These are phyloP conservation scores for Aquilaria malaccensis DNA, from an alignment of 345 rosid species.

Conservation along the genomic window DNA sequence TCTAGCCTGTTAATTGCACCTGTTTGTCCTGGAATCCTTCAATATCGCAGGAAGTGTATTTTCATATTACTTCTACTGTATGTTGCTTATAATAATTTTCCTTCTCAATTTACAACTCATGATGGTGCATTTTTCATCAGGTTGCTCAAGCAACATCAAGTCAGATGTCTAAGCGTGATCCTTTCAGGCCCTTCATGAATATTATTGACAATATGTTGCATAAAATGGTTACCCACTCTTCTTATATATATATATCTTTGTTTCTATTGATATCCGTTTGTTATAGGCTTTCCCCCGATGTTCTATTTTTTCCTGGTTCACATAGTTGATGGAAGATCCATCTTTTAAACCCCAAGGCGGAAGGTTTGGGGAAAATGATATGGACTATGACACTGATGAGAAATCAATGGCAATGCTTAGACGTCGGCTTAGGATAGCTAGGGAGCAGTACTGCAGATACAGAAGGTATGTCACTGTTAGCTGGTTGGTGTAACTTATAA, in stretches of 20 bases:
- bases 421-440: conserved; percentile 66
- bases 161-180: conserved; percentile 82
- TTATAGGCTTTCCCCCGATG: background rate
- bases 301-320: conserved; percentile 4
- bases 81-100: background rate
- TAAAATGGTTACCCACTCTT: conserved; percentile 39
- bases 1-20: background rate
- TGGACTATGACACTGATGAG: conserved; percentile 84
- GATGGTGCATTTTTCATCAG: conserved; percentile 22
- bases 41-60: background rate
- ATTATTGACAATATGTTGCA: conserved; percentile 58
- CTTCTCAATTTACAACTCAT: conserved; percentile 4
- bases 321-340: conserved; percentile 57
- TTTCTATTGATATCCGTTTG: conserved; percentile 4
- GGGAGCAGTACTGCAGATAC: conserved; percentile 65
- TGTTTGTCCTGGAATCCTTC: background rate
- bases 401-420: conserved; percentile 80
- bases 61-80: background rate
- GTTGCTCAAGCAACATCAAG: conserved; percentile 80
- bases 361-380: conserved; percentile 75
- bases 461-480: conserved; percentile 38
- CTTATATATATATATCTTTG: background rate
- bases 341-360: conserved; percentile 86
- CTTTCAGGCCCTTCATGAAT: conserved; percentile 69
- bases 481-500: background rate